Evolutionary conservation across 179 eudicot species (phyloP), one percentile per base, ranked within the genome.

Genomic region (Silene coronaria): DNA sequence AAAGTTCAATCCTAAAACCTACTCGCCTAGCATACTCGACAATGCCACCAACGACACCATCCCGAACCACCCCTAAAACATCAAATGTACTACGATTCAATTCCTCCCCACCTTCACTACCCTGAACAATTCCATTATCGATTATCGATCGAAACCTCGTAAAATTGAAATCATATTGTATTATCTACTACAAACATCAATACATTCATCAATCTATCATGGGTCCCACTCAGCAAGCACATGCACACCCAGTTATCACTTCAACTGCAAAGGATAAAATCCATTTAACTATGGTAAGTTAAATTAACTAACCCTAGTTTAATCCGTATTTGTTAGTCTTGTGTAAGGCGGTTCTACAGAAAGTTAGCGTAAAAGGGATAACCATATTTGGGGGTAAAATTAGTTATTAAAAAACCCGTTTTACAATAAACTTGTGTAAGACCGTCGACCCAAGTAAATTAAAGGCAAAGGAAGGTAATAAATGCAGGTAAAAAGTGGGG

Each of bases 21-120:
- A 81, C 38, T 24, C 79, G 87, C 65, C 83, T 87, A 23, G 97
- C 93, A 80, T 93, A 91, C 71, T 87, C 88, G 60, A 86, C 77
- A 71, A 77, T 86, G 23, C 80, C 79, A 19, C 80, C 77, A 71
- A 75, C 86, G 14, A 75, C 76, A 24, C 77, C 90, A 76, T 84
- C 82, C 71, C 75, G 87, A 67, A 45, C 51, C 51, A 0, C 9
- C 51, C 14, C 51, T 45, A 45, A 45, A 45, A 45, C 51, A 45
- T 45, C 16, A 45, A 45, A 14, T 45, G 51, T 45, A 45, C 71
- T 38, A 67, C 24, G 79, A 70, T 71, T 81, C 80, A 67, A 65
- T 66, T 82, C 53, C 71, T 67, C 55, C 17, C 53, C 81, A 53
- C 73, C 69, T 64, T 83, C 85, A 76, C 75, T 70, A 65, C 74